Evolutionary conservation across 306 rosid genomes (phyloP), one percentile per base, ranked within the genome.

Genomic region (Dalbergia oliveri): DNA sequence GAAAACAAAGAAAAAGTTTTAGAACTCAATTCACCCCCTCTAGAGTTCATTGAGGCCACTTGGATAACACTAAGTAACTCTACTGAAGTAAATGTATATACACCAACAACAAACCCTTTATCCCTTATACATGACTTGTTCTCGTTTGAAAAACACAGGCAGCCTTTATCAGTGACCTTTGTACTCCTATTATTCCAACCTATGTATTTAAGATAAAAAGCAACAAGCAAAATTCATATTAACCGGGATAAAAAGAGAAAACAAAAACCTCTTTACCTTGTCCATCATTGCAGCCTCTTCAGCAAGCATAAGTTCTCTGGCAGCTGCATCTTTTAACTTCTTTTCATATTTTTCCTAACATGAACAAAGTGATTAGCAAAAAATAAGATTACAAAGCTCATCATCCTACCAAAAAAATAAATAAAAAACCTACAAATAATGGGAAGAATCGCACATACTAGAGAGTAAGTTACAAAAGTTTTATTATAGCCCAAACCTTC

Each of bases 261-360:
- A 53, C 4, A 63, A 44, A 53, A 75, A 51, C 45, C 43, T 49
- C 13, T 66, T 58, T 78, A 95, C 99, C 97, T 89, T 93, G 81
- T 95, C 97, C 80, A 95, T 72, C 87, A 95, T 89, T 60, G 99
- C 98, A 50, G 86, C 87, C 87, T 91, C 96, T 90, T 95, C 98
- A 70, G 99, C 99, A 66, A 60, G 97, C 97, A 88, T 95, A 62
- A 91, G 89, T 84, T 93, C 99, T 85, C 87, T 90, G 53, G 87
- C 95, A 16, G 87, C 95, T 69, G 99, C 98, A 80, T 95, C 99
- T 89, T 91, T 95, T 87, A 93, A 87, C 78, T 86, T 86, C 71
- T 84, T 91, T 79, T 95, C 98, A 85, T 89, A 86, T 83, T 87
- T 93, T 72, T 93, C 97, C 98, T 95, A 49, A 50, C 44, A 69